Evolutionary conservation across 2,329 filamentous ascomycete species (phyloP), one percentile per base, ranked within the genome.

Genomic region (Trichophaea hybrida): DNA sequence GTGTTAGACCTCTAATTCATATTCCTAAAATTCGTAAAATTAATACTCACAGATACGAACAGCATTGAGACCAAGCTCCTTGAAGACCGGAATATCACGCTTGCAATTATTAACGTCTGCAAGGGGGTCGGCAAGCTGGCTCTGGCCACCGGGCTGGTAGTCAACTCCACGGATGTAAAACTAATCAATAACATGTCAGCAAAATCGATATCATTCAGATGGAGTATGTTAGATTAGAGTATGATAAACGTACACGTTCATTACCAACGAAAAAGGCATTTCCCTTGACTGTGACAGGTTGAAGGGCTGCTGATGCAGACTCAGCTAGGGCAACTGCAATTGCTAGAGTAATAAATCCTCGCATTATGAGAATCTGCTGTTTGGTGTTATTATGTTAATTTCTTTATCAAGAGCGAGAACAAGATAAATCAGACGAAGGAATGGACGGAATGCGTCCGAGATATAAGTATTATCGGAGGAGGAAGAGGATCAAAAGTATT

Each of bases 1-100:
- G 4, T 46, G 44, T 24, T 3, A 46, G 38, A 13, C 34, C 13
- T 40, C 54, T 5, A 46, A 51, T 51, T 58, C 10, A 10, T 13
- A 8, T 7, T 35, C n/a, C 15, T 34, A 4, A n/a, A 31, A 48
- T 13, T 59, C 34, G 8, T 17, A 53, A 8, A 59, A 13, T 13
- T 1, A 32, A 32, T 50, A 65, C 67, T 55, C 62, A 68, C 67
- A 96, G 63, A 95, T 86, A 73, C 90, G 89, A 70, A 96, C 78
- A 32, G 88, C 89, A 78, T 96, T 96, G 74, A 95, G 76, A 53
- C 89, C 88, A 55, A 96, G 78, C 66, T 88, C 80, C 76, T 87
- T 80, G 81, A 95, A 94, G 71, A 88, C 77, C 55, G 75, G 74
- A 68, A 95, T 85, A 70, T 94, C 88, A 65, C 89, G 85, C 72